These are phyloP conservation scores for Bifiguratus adelaidae DNA, from an alignment of 192 early-diverging fungal species.

Conservation along the genomic window DNA sequence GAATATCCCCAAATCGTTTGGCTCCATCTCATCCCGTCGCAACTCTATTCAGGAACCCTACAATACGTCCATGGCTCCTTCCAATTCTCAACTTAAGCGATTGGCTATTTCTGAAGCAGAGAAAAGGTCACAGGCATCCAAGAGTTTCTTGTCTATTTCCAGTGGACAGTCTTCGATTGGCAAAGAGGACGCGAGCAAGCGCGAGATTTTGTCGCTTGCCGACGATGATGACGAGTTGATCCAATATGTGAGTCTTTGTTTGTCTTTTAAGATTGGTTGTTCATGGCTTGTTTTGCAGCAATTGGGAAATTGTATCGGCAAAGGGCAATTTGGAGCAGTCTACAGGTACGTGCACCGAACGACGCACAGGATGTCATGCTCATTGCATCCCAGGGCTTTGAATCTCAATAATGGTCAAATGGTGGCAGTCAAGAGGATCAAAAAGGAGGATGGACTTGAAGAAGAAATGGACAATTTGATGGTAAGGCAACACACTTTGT, in stretches of 20 bases:
- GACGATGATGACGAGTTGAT: not conserved
- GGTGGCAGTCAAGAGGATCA: slow-evolving; percentile 81
- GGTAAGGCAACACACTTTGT: slow-evolving; percentile 14
- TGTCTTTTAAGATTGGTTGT: slow-evolving; percentile 26
- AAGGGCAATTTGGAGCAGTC: slow-evolving; percentile 84
- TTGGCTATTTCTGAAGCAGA: no score
- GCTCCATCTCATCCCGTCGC: no score
- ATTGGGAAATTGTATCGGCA: slow-evolving; percentile 82
- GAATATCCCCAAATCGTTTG: no score
- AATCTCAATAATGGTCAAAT: slow-evolving; percentile 73
- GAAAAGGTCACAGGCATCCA: not conserved
- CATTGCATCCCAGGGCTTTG: slow-evolving; percentile 40
- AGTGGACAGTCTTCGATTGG: no score
- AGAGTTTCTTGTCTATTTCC: no score
- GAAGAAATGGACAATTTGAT: slow-evolving; percentile 68
- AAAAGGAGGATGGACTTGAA: slow-evolving; percentile 52
- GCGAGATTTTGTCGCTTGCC: no score
- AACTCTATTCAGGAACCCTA: no score
- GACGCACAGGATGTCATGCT: not conserved
- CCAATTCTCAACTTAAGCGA: not conserved
- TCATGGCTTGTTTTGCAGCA: slow-evolving; percentile 42
- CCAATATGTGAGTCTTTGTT: slow-evolving; percentile 18
- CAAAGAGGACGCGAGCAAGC: no score
- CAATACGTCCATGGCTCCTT: not conserved
- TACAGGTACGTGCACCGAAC: slow-evolving; percentile 40